Evolutionary conservation across 768 basidiomycete species (phyloP), one percentile per base, ranked within the genome.

Genomic region (Lactarius tabidus): DNA sequence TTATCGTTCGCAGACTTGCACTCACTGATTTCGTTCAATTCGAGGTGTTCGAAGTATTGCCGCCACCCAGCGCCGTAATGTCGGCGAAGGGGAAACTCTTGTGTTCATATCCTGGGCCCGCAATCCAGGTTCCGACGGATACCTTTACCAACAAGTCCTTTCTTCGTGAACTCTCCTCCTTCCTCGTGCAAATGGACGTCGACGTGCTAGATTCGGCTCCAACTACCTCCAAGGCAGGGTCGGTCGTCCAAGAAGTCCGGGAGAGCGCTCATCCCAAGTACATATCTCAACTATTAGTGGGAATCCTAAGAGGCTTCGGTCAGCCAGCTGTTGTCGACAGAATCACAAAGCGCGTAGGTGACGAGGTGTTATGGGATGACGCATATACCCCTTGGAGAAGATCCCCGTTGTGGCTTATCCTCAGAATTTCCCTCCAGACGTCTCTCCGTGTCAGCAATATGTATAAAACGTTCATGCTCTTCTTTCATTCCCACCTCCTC

Each of bases 1-100:
- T 64, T 6, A 2, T 64, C 2, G 31, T 64, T 23, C 63, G 63
- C n/a, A n/a, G n/a, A n/a, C n/a, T n/a, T 48, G 39, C 20, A 15
- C 33, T 33, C 17, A 15, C 4, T 4, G 23, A 59, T 20, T 33
- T 20, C 7, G 58, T 64, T 55, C 63, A 39, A 35, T 64, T 63
- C 57, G 62, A 45, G n/a, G 23, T 45, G 1, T 85, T 84, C 63
- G 79, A 84, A 67, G 73, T 78, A 7, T 79, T 79, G 1, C 76
- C 81, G 2, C 69, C 71, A 28, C 68, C 75, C 2, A 71, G 68
- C n/a, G 64, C 62, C 6, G 76, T 85, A 20, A 79, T 81, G 72
- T 70, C 64, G 1, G 59, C 75, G 1, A 68, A 69, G 31, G 81
- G 81, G 33, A 82, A 82, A 10, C n/a, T 45, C 10, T 10, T 45